A percentile compares a stretch with the other conserved stretches of the same genome.
These are phyloP conservation scores for Telfairia occidentalis DNA, from an alignment of 331 rosid species.

Conservation along the genomic window DNA sequence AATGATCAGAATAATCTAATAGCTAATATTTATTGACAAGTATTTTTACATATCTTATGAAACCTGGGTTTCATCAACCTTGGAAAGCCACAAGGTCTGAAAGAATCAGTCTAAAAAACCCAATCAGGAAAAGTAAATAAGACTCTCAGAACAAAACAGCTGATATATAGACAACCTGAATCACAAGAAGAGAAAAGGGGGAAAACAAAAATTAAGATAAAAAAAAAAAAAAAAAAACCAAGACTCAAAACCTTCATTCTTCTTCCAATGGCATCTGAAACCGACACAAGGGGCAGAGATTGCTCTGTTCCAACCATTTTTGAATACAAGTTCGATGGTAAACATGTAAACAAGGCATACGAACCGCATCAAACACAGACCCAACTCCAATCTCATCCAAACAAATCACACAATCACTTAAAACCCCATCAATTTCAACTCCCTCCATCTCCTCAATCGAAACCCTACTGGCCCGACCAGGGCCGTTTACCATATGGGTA, in stretches of 20 bases:
- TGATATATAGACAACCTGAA: no score
- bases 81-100: not conserved
- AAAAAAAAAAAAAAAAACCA: no score
- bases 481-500: not conserved
- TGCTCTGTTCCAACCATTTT: slow-evolving; percentile 13
- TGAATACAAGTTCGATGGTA: slow-evolving; percentile 12
- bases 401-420: slow-evolving; percentile 4
- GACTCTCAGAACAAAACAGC: not conserved
- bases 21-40: no score
- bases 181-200: not conserved
- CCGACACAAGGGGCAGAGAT: slow-evolving; percentile 14
- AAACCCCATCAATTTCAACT: not conserved
- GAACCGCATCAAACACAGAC: not conserved
- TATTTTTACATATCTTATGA: not conserved
- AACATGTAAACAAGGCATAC: slow-evolving; percentile 20
- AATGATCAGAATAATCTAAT: not conserved
- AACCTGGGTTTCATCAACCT: not conserved
- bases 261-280: slow-evolving; percentile 13
- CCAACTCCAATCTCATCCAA: slow-evolving; percentile 14
- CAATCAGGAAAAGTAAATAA: not conserved
- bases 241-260: not conserved
- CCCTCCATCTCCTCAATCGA: slow-evolving; percentile 7
- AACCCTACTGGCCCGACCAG: not conserved
- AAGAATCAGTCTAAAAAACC: not conserved
- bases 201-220: no score